Evolutionary conservation across 306 rosid genomes (phyloP), one percentile per base, ranked within the genome.

Genomic region (Arachis hypogaea): DNA sequence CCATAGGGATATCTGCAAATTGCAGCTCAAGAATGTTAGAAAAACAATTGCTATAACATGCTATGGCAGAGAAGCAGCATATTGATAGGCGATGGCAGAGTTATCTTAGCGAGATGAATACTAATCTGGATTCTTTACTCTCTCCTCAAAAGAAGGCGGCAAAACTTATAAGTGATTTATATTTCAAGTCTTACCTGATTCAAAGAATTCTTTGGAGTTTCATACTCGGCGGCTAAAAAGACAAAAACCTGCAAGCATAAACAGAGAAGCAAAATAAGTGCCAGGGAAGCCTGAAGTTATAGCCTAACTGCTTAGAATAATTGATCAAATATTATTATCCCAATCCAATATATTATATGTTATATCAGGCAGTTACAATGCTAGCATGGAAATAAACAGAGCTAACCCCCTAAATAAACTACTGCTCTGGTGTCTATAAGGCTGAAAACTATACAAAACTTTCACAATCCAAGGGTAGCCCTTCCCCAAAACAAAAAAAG

Each of bases 221-320:
- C 96, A 54, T 94, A 94, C 78, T 94, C 99, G 41, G 97, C 96
- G 42, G 99, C 99, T 68, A 94, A 42, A 82, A 90, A 94, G 12
- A 92, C 99, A 54, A 92, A 94, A 68, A 94, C 98, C 99, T 94
- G 86, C 74, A 71, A 72, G 72, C 73, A 69, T 44, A 79, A 30
- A 42, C 63, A 47, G 66, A 42, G 57, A 52, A 30, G 77, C 51
- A 68, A 81, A 78, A 65, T 64, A 74, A 73, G 73, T 51, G 69
- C 56, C 73, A 11, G 43, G 9, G 59, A 11, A 74, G 28, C 73
- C 42, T 46, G 63, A 52, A 72, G 66, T 44, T 69, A 46, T 44
- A 72, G 59, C 68, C 41, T 9, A 63, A 60, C 59, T 43, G 7
- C 10, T 45, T 57, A 63, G 56, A 66, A 75, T 46, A 63, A 59